Conservation (phyloP, 257 asterid species). For the Scutellaria galericulata region DNA sequence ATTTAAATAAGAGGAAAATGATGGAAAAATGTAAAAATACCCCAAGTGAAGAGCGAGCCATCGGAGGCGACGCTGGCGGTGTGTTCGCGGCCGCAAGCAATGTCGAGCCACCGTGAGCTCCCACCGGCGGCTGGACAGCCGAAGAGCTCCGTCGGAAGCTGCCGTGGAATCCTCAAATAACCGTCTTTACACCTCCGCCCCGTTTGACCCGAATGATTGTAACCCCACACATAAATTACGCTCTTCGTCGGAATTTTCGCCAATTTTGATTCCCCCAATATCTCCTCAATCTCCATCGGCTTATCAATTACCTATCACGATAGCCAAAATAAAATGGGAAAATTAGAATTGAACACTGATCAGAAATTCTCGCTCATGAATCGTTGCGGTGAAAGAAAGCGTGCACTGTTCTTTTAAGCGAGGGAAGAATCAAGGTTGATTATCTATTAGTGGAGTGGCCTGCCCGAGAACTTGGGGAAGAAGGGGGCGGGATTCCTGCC, state of each 20-base stretch:
- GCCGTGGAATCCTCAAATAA: conserved; percentile 73
- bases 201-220: conserved; percentile 94
- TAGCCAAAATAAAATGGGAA: neutral
- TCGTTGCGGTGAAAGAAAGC: neutral
- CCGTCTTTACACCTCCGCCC: conserved; percentile 67
- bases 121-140: conserved; percentile 73
- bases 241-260: conserved; percentile 72
- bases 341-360: conserved; percentile 6
- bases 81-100: conserved; percentile 94
- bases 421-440: conserved; percentile 26
- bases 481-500: conserved; percentile 38
- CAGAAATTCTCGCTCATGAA: neutral
- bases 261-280: conserved; percentile 67
- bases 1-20: neutral
- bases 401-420: neutral
- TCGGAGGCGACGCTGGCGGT: conserved; percentile 91
- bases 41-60: conserved; percentile 96
- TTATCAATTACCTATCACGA: conserved; percentile 24
- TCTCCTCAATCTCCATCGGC: conserved; percentile 74
- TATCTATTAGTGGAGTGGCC: conserved; percentile 3
- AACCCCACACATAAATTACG: conserved; percentile 89
- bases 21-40: conserved; percentile 41
- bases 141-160: conserved; percentile 85
- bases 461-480: conserved; percentile 42
- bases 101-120: conserved; percentile 81